Conservation (phyloP, 2,329 filamentous ascomycete species). For the Akanthomyces lecanii region DNA sequence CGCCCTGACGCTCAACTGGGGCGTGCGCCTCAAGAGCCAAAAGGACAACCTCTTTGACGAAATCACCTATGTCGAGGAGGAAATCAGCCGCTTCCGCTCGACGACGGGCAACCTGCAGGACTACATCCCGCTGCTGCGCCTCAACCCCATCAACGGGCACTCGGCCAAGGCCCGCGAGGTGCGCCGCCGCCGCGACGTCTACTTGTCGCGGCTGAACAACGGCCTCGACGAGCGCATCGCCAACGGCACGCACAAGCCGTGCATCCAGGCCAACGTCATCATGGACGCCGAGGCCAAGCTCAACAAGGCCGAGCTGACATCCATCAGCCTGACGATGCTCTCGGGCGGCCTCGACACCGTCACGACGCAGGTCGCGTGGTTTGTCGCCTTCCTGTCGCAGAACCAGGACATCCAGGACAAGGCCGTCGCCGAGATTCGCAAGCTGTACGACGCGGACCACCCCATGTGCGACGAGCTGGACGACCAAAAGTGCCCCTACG, state of each 20-base stretch:
- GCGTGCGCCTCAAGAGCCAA: conserved; percentile 53
- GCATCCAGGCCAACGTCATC: conserved; percentile 65
- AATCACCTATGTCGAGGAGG: conserved; percentile 59
- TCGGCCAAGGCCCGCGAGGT: conserved; percentile 56
- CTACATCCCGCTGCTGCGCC: conserved; percentile 53
- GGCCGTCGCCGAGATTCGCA: conserved; percentile 52
- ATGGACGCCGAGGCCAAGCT: conserved; percentile 59
- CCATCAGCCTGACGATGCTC: conserved; percentile 65
- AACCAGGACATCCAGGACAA: conserved; percentile 59
- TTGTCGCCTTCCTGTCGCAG: conserved; percentile 55
- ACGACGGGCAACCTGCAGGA: conserved; percentile 60
- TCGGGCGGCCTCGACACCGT: conserved; percentile 64
- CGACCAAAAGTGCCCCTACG: conserved; percentile 60
- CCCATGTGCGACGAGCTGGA: conserved; percentile 58
- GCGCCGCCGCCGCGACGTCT: conserved; percentile 55
- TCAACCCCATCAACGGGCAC: conserved; percentile 59
- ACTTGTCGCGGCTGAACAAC: conserved; percentile 52
- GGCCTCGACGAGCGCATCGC: conserved; percentile 58
- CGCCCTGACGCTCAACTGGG: conserved; percentile 63
- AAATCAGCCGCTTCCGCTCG: conserved; percentile 54
- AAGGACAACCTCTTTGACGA: conserved; percentile 58
- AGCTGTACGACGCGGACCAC: conserved; percentile 46
- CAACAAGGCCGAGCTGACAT: conserved; percentile 58
- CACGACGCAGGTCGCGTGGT: conserved; percentile 62
- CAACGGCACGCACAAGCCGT: conserved; percentile 57